phyloP scores from a whole-genome alignment of 345 rosid genomes.

The Salix exigua region DNA sequence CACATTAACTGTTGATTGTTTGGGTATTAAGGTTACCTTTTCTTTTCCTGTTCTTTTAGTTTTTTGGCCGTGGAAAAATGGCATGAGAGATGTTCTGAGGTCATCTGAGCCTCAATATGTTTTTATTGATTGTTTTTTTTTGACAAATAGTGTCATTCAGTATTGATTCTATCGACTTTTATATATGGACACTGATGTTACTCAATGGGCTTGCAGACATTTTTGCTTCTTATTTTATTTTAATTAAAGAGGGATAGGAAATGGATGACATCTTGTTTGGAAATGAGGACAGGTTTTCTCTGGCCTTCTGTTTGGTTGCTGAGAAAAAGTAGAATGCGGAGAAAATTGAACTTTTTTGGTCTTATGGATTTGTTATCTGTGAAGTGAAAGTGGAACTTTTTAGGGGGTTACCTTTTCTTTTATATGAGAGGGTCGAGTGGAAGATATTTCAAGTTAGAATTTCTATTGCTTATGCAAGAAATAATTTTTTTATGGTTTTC shows the following conservation, averaged over 20 bases:
- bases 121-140: background rate
- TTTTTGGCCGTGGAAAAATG: background rate
- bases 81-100: background rate
- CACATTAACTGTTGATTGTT: background rate
- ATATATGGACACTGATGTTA: background rate
- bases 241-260: no score
- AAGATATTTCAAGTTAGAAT: background rate
- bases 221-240: background rate
- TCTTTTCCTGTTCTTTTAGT: background rate
- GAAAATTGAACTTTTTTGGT: background rate
- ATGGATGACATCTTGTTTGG: background rate
- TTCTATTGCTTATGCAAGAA: background rate
- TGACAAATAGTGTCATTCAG: background rate
- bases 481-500: background rate
- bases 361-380: background rate
- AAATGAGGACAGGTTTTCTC: background rate
- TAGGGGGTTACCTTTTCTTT: background rate
- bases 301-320: conserved; percentile 3
- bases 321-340: background rate
- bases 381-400: background rate
- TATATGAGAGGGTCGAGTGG: background rate
- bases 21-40: background rate
- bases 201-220: background rate
- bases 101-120: background rate
- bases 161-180: background rate